These are phyloP conservation scores for Sclerotinia minor DNA, from an alignment of 2,329 filamentous ascomycete species.

Conservation along the genomic window DNA sequence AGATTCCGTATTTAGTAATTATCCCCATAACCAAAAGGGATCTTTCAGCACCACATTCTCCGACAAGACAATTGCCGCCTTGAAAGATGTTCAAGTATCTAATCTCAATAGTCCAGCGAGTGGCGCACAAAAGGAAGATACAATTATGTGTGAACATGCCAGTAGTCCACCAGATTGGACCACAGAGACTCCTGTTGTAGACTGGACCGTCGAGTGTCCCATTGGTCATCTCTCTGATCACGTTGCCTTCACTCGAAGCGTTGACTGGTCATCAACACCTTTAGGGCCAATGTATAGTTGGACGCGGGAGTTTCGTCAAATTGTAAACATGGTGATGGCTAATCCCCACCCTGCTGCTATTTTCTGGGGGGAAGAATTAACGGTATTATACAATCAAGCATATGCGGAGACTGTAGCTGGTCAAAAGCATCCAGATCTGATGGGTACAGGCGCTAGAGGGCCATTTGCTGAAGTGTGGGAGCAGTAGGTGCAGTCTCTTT, in stretches of 20 bases:
- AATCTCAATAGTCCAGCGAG: constrained; percentile 2
- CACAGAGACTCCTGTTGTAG: not conserved
- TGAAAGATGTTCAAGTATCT: constrained; percentile 14
- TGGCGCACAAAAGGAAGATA: not conserved
- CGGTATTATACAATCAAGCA: constrained; percentile 70
- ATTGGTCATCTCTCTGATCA: constrained; percentile 61
- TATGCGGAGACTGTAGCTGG: constrained; percentile 70
- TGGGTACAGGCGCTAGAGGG: constrained; percentile 50
- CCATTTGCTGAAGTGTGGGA: constrained; percentile 76
- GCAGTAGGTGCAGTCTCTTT: constrained; percentile 40
- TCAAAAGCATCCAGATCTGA: constrained; percentile 71
- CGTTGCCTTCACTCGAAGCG: constrained; percentile 67
- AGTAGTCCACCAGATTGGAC: not conserved
- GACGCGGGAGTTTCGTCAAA: constrained; percentile 69
- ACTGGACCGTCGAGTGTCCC: not conserved
- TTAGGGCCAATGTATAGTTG: constrained; percentile 69
- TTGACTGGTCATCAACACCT: constrained; percentile 71
- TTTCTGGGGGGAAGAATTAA: constrained; percentile 70
- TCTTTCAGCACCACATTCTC: constrained; percentile 12
- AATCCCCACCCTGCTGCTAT: constrained; percentile 71
- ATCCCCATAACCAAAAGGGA: not conserved
- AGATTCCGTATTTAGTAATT: constrained; percentile 50
- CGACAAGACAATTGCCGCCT: constrained; percentile 17
- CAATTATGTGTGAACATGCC: not conserved
- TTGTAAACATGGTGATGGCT: constrained; percentile 79